Percentiles rank a stretch among this genome's conserved stretches.
Evolutionary conservation across 257 asterid genomes (phyloP).

Genomic region (Ballota nigra): DNA sequence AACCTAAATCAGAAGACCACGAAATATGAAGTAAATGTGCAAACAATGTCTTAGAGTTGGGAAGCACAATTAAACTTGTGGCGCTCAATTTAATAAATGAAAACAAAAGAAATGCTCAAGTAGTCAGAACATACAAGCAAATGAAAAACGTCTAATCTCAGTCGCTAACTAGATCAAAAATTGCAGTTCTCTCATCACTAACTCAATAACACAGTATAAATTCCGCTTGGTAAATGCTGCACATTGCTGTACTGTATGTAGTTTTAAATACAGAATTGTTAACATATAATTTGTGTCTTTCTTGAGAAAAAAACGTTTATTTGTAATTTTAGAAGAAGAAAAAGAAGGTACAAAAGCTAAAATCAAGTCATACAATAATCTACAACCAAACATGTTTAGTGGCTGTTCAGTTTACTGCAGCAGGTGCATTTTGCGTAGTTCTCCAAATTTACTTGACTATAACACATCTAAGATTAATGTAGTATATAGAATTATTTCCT

Average conservation of each 20-base stretch:
- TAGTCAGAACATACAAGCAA: constrained; percentile 14
- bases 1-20: constrained; percentile 49
- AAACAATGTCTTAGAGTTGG: constrained; percentile 12
- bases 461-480: background rate
- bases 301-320: background rate
- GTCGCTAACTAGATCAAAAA: constrained; percentile 6
- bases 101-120: background rate
- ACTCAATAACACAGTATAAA: constrained; percentile 14
- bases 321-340: background rate
- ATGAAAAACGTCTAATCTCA: constrained; percentile 8
- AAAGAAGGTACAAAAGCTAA: background rate
- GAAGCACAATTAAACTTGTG: background rate
- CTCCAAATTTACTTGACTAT: background rate
- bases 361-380: background rate
- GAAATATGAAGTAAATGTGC: constrained; percentile 18
- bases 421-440: background rate
- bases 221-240: background rate
- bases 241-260: background rate
- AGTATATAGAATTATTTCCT: background rate
- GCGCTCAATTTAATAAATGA: constrained; percentile 11
- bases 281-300: background rate
- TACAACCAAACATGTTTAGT: background rate
- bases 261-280: background rate
- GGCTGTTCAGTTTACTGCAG: background rate
- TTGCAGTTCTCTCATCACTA: background rate